Conservation (phyloP, 345 rosid species). For the Camelina hispida region DNA sequence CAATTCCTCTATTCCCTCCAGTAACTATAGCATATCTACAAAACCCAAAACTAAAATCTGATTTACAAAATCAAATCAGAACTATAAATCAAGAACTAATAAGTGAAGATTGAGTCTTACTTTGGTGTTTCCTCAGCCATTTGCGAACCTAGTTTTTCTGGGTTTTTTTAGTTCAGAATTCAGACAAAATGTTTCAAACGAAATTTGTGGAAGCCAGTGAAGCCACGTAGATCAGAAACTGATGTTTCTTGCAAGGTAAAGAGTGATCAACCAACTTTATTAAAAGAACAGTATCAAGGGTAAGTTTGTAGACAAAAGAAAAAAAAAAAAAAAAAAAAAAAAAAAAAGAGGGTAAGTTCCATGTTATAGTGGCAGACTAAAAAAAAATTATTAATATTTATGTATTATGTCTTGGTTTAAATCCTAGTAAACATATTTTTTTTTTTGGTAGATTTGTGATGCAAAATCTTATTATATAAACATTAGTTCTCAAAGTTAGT, state of each 20-base stretch:
- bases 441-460: too few species aligned
- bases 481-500: too few species aligned
- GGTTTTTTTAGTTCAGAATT: not conserved
- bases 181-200: not conserved
- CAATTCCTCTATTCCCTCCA: conserved; percentile 60
- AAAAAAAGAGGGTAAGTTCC: too few species aligned
- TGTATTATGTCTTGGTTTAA: too few species aligned
- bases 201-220: not conserved
- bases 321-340: too few species aligned
- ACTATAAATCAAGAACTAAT: conserved; percentile 20
- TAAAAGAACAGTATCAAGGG: too few species aligned
- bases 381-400: too few species aligned
- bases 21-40: conserved; percentile 50
- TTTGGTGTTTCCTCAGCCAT: conserved; percentile 36
- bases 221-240: not conserved
- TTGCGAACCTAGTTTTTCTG: not conserved
- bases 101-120: conserved; percentile 1
- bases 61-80: not conserved
- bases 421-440: too few species aligned
- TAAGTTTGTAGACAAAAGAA: too few species aligned
- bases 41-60: not conserved
- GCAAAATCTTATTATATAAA: too few species aligned
- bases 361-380: too few species aligned
- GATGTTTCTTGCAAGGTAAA: not conserved
- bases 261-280: too few species aligned